Conservation (phyloP, 495 filamentous ascomycete genomes). For the Trichoderma parareesei region DNA sequence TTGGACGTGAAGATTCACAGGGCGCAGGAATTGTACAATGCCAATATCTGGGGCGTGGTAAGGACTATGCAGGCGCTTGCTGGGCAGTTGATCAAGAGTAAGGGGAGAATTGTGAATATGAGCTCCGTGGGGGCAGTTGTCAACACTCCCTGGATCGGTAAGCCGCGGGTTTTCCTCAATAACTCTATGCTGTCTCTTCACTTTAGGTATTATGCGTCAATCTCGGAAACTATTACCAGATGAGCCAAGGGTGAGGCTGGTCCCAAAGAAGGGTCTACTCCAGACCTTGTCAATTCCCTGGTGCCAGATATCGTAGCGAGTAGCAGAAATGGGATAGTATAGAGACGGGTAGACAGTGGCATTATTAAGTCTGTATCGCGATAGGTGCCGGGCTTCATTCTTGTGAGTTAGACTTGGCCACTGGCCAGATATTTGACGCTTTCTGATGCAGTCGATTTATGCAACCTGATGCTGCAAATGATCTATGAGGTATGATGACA, state of each 20-base stretch:
- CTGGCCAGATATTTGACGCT: background rate
- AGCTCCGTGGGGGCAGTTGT: constrained; percentile 22
- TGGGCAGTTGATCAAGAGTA: constrained; percentile 20
- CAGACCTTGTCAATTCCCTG: constrained; percentile 14
- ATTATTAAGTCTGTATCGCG: background rate
- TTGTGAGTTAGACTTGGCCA: background rate
- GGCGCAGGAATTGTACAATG: constrained; percentile 22
- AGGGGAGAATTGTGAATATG: constrained; percentile 22
- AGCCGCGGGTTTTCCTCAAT: constrained; percentile 1
- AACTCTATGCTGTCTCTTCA: background rate
- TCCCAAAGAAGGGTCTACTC: constrained; percentile 15
- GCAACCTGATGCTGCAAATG: background rate
- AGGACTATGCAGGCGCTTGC: constrained; percentile 28
- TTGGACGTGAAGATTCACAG: constrained; percentile 24
- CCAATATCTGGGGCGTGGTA: constrained; percentile 24
- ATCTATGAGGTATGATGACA: no score
- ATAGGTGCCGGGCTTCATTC: background rate
- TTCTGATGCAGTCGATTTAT: no score
- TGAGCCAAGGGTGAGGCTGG: constrained; percentile 14
- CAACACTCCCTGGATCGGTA: constrained; percentile 24
- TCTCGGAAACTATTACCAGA: constrained; percentile 8
- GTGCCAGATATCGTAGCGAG: constrained; percentile 15
- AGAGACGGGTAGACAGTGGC: background rate
- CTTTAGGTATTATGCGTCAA: constrained; percentile 13
- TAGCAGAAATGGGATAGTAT: background rate